Base-by-base conservation (phyloP, 2,329 filamentous ascomycete genomes). In the Trichoderma lentiforme region DNA sequence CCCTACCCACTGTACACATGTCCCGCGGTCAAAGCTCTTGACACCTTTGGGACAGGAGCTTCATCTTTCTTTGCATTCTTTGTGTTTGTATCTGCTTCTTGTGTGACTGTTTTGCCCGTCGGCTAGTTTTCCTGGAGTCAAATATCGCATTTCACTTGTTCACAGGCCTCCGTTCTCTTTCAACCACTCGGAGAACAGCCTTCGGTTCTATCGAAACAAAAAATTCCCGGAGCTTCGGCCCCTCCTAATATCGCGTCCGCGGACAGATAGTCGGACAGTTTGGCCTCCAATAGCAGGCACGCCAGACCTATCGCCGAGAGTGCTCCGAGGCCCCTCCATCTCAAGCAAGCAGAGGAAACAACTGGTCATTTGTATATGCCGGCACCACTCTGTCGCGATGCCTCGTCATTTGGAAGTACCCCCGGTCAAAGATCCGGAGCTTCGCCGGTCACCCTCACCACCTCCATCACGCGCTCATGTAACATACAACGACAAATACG, bases 401-500 rank as follows among this genome's bases (percentile, higher is more conserved):
- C 28, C 69, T 64, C 61, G 60, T 8, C 69, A 71, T 58, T 34
- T 71, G 26, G 47, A 71, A 53, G 61, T 65, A 30, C 69, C 69
- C 15, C 34, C 66, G 24, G 28, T 61, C 39, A n/a, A 12, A 28
- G 69, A 71, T 36, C 69, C 61, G 8, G 60, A 58, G 11, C 62
- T 47, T 21, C 69, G 69, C 60, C 61, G 61, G 21, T 65, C 69
- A 28, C 60, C 61, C 8, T 65, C 61, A 63, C 61, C 69, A 18
- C 61, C 61, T 32, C 60, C 61, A 14, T 70, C 58, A 11, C 64
- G 53, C n/a, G 51, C 61, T 36, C 26, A 32, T 34, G 47, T 67
- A 58, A 73, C 62, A 12, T 79, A 75, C 74, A 80, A 83, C 67
- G 81, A 83, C 75, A 83, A 83, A 73, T 83, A 83, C 75, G 82